Percentiles rank a stretch among this genome's conserved stretches.
These are phyloP conservation scores for Clonostachys chloroleuca DNA, from an alignment of 2,329 filamentous ascomycete genomes.

Conservation along the genomic window DNA sequence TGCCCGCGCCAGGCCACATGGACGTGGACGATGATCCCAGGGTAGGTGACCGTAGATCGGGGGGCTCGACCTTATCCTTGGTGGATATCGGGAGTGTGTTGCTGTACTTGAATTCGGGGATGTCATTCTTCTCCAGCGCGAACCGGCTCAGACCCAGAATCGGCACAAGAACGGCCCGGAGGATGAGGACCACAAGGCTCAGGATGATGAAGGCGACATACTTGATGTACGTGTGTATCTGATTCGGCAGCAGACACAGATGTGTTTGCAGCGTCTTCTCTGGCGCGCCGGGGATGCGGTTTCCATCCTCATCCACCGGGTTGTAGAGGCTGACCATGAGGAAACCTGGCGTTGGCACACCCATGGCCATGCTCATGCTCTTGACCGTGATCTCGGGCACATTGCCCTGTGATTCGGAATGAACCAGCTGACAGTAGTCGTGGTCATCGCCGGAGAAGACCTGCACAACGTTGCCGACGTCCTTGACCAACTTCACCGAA, in stretches of 20 bases:
- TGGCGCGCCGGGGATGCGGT: slow-evolving; percentile 35
- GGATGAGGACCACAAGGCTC: slow-evolving; percentile 41
- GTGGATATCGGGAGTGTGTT: slow-evolving; percentile 38
- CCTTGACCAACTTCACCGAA: slow-evolving; percentile 70
- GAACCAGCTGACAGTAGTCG: slow-evolving; percentile 90
- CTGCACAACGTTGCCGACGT: slow-evolving; percentile 75
- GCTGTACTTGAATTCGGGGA: slow-evolving; percentile 8
- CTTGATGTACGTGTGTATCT: slow-evolving; percentile 76
- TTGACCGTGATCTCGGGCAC: slow-evolving; percentile 90
- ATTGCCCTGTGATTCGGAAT: slow-evolving; percentile 62
- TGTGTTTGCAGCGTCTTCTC: slow-evolving; percentile 75
- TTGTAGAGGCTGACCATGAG: slow-evolving; percentile 90
- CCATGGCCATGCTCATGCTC: slow-evolving; percentile 94
- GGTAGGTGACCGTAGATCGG: slow-evolving; percentile 9
- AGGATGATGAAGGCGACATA: slow-evolving; percentile 64
- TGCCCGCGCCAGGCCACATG: slow-evolving; percentile 22
- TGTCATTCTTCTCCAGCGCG: slow-evolving; percentile 37
- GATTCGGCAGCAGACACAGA: slow-evolving; percentile 85
- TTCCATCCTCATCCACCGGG: slow-evolving; percentile 63
- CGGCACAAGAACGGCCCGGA: slow-evolving; percentile 54
- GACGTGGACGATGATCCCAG: slow-evolving; percentile 21
- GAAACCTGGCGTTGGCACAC: slow-evolving; percentile 82
- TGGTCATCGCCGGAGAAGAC: slow-evolving; percentile 97
- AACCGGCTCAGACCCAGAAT: slow-evolving; percentile 48
- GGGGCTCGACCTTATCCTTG: slow-evolving; percentile 48